phyloP scores from a whole-genome alignment of 2,329 filamentous ascomycete genomes.

The Decorospora gaudefroyi region DNA sequence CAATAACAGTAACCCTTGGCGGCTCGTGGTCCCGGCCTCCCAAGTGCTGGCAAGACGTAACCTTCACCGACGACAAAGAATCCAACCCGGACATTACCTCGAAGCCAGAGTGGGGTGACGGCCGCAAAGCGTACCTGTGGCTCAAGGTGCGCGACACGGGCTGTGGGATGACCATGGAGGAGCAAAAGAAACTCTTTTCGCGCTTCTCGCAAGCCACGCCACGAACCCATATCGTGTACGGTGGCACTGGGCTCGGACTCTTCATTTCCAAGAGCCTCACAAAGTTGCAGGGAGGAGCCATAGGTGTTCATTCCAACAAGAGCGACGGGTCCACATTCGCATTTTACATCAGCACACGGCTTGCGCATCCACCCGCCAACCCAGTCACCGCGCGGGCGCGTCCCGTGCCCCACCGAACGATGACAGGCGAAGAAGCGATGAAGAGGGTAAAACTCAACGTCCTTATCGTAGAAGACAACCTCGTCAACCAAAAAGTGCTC shows the following conservation, averaged over 20 bases:
- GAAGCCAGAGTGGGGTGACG: slow-evolving; percentile 38
- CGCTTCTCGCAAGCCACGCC: slow-evolving; percentile 40
- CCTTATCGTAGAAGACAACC: slow-evolving; percentile 48
- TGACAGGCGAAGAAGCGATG: slow-evolving; percentile 31
- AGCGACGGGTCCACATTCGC: slow-evolving; percentile 47
- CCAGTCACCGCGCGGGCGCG: slow-evolving; percentile 5
- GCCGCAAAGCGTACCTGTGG: slow-evolving; percentile 43
- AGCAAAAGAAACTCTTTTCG: slow-evolving; percentile 43
- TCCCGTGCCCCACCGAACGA: slow-evolving; percentile 11
- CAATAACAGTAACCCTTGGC: slow-evolving; percentile 47
- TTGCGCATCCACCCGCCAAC: slow-evolving; percentile 18
- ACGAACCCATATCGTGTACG: slow-evolving; percentile 46
- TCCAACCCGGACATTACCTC: slow-evolving; percentile 11
- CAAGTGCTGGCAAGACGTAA: slow-evolving; percentile 21
- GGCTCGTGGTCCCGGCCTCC: slow-evolving; percentile 30
- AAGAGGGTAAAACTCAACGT: slow-evolving; percentile 27
- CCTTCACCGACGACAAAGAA: slow-evolving; percentile 19
- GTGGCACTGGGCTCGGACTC: slow-evolving; percentile 50
- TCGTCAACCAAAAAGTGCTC: slow-evolving; percentile 51
- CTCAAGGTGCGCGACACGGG: slow-evolving; percentile 48
- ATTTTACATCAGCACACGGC: slow-evolving; percentile 47
- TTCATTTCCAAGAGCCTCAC: slow-evolving; percentile 49
- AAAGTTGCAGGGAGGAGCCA: slow-evolving; percentile 48
- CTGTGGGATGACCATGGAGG: slow-evolving; percentile 45
- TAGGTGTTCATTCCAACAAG: slow-evolving; percentile 48